Evolutionary conservation across 2,329 filamentous ascomycete species (phyloP).

Genomic region (Ophiostoma sp.): DNA sequence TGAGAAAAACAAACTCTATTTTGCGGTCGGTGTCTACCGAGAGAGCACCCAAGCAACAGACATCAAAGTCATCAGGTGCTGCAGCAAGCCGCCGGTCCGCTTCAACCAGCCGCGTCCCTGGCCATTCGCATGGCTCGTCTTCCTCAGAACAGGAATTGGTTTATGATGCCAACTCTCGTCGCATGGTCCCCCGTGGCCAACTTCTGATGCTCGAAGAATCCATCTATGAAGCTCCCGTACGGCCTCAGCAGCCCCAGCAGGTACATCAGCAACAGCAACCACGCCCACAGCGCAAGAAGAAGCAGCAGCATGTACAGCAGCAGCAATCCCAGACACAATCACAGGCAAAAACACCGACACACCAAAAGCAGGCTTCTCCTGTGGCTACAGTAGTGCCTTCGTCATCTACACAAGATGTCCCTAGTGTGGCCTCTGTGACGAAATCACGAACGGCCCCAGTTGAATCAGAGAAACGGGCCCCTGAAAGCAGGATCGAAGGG

Average conservation of each 20-base stretch:
- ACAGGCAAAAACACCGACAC: slow-evolving; percentile 30
- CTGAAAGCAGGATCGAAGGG: neutral
- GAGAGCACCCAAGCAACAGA: neutral
- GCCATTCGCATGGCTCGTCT: slow-evolving; percentile 26
- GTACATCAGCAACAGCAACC: neutral
- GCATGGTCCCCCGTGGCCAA: slow-evolving; percentile 50
- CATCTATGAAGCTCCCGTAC: slow-evolving; percentile 34
- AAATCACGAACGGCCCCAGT: neutral
- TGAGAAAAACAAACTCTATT: slow-evolving; percentile 6
- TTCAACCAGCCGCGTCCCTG: slow-evolving; percentile 26
- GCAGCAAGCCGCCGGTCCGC: slow-evolving; percentile 26
- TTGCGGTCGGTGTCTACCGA: slow-evolving; percentile 20
- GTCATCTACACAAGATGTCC: neutral
- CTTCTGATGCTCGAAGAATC: slow-evolving; percentile 41
- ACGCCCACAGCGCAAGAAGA: slow-evolving; percentile 38
- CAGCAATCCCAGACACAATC: slow-evolving; percentile 32
- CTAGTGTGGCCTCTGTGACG: neutral
- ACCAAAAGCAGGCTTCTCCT: slow-evolving; percentile 31
- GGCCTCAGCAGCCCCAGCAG: slow-evolving; percentile 35
- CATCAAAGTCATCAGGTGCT: neutral
- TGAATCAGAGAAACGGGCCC: neutral
- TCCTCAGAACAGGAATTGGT: slow-evolving; percentile 45
- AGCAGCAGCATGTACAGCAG: slow-evolving; percentile 28
- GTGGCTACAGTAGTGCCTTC: neutral
- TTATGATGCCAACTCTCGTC: slow-evolving; percentile 60